Conservation (phyloP, 2,329 filamentous ascomycete species). For the Fusarium agapanthi region DNA sequence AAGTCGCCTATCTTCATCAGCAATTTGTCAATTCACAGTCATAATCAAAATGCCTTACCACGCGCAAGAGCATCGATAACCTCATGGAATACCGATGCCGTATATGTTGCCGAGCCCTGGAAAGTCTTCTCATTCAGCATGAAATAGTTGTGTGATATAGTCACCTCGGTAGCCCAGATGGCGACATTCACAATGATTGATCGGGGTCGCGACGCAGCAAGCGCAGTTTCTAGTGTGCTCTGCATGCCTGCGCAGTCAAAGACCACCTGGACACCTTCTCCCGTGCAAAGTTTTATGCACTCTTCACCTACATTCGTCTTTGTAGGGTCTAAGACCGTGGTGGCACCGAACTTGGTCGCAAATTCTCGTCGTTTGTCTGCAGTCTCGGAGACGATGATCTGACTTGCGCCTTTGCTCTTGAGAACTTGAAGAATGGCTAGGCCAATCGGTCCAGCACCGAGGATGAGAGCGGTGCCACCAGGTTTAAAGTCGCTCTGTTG, state of each 20-base stretch:
- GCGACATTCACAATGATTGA: not conserved
- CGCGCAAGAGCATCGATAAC: not conserved
- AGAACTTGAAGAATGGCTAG: not conserved
- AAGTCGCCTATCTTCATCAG: not conserved
- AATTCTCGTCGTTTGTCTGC: not conserved
- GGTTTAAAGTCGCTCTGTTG: not conserved
- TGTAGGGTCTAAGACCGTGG: not conserved
- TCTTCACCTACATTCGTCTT: not conserved
- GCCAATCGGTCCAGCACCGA: not conserved
- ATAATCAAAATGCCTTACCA: accelerated
- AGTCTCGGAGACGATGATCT: not conserved
- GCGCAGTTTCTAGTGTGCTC: not conserved
- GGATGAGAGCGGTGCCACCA: not conserved
- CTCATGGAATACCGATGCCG: not conserved
- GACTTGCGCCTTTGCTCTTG: not conserved
- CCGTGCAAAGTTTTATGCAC: not conserved
- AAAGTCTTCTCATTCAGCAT: not conserved
- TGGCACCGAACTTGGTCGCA: not conserved
- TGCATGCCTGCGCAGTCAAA: not conserved
- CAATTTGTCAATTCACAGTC: not conserved
- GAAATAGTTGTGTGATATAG: not conserved
- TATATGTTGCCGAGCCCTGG: not conserved
- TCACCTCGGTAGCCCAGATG: not conserved
- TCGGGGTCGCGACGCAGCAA: not conserved
- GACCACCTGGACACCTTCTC: not conserved